Conservation (phyloP, 306 rosid genomes). For the apple (Malus domestica) region DNA sequence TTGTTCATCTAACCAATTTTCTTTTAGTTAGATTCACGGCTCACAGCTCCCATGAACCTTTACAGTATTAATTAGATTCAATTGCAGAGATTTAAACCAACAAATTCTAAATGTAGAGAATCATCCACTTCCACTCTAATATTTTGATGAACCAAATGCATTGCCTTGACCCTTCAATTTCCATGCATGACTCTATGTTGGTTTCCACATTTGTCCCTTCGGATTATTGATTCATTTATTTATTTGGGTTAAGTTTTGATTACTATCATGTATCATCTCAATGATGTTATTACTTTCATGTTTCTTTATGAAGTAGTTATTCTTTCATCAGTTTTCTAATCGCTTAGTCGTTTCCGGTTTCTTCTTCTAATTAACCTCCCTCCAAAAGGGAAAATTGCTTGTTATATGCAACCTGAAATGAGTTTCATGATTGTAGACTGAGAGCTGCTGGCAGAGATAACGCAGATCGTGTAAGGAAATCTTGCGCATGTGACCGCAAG, state of each 20-base stretch:
- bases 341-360: not conserved
- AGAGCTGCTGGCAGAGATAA: conserved; percentile 81
- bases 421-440: conserved; percentile 51
- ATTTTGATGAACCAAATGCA: not conserved
- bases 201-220: not conserved
- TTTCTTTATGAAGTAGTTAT: not conserved
- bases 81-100: not conserved
- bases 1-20: not conserved
- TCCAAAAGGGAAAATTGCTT: not conserved
- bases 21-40: not conserved
- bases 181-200: not conserved
- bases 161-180: not conserved
- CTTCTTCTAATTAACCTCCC: not conserved
- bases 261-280: not conserved
- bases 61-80: not conserved
- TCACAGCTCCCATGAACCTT: not conserved
- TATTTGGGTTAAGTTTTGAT: not conserved
- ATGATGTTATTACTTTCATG: not conserved
- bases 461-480: conserved; percentile 72
- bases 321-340: not conserved
- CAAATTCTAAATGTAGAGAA: conserved; percentile 3
- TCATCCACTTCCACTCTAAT: not conserved
- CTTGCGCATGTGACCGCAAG: conserved; percentile 82
- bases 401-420: conserved; percentile 16
- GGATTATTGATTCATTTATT: not conserved